phyloP scores from a whole-genome alignment of 805 yeast species.

The Candida ipomoeae region DNA sequence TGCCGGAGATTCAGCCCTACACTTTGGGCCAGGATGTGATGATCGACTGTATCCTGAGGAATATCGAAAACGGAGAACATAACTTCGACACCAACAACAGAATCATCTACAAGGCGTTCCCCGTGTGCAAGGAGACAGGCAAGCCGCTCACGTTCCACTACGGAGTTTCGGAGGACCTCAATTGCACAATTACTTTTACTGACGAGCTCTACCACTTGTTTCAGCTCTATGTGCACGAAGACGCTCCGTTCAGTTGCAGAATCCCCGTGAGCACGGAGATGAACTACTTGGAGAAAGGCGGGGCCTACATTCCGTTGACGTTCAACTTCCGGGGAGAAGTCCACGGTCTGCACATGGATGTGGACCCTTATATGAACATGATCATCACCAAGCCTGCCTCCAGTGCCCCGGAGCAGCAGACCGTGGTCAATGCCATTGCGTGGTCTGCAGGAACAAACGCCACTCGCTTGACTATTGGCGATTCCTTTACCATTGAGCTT shows the following conservation, averaged over 20 bases:
- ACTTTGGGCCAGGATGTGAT: slow-evolving; percentile 39
- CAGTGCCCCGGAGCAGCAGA: slow-evolving; percentile 26
- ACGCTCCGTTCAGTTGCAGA: slow-evolving; percentile 69
- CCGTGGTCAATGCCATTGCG: slow-evolving; percentile 52
- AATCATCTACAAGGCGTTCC: slow-evolving; percentile 56
- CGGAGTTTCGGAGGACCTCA: slow-evolving; percentile 46
- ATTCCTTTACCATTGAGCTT: slow-evolving; percentile 50
- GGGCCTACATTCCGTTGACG: slow-evolving; percentile 53
- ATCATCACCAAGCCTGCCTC: slow-evolving; percentile 39
- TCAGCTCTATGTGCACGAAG: slow-evolving; percentile 74
- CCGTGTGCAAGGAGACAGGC: slow-evolving; percentile 62
- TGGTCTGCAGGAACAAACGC: slow-evolving; percentile 61
- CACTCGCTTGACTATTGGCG: slow-evolving; percentile 63
- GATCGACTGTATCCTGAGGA: slow-evolving; percentile 60
- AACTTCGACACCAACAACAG: slow-evolving; percentile 58
- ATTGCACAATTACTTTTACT: slow-evolving; percentile 57
- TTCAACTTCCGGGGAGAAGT: slow-evolving; percentile 64
- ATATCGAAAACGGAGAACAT: slow-evolving; percentile 76
- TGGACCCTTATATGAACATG: slow-evolving; percentile 56
- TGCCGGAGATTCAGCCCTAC: slow-evolving; percentile 37
- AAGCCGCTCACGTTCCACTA: slow-evolving; percentile 54
- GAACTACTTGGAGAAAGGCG: slow-evolving; percentile 39
- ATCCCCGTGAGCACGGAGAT: slow-evolving; percentile 48
- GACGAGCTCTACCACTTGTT: slow-evolving; percentile 66
- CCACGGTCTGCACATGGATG: slow-evolving; percentile 63